Percentiles rank a stretch among this genome's conserved stretches.
phyloP scores from a whole-genome alignment of 1,284 basidiomycete genomes.

The Microstroma glucosiphilum region DNA sequence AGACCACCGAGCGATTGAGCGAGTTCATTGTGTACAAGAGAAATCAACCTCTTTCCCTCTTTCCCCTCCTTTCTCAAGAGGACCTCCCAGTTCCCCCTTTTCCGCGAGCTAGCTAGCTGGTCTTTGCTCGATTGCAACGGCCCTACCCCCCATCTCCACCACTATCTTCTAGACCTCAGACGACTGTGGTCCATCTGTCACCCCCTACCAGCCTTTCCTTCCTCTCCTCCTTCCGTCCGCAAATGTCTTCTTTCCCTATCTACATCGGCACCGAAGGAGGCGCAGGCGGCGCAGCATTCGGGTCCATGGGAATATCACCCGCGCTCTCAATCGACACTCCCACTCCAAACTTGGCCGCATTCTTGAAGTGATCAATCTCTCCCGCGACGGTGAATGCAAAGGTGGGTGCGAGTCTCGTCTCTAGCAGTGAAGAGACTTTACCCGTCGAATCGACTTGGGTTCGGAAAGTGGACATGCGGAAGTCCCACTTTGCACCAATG shows the following conservation, averaged over 20 bases:
- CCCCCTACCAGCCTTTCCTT: no score
- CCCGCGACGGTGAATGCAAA: conserved; percentile 91
- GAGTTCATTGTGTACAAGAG: no score
- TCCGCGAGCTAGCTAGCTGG: no score
- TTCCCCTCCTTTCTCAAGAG: no score
- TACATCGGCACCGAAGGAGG: conserved; percentile 48
- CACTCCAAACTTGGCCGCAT: conserved; percentile 83
- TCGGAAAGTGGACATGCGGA: conserved; percentile 69
- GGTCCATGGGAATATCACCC: conserved; percentile 37
- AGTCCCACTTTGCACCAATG: conserved; percentile 91
- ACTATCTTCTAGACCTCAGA: no score
- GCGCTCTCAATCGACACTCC: conserved; percentile 83
- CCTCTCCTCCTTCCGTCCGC: no score
- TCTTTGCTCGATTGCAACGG: no score
- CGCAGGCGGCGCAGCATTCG: conserved; percentile 38
- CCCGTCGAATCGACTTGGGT: conserved; percentile 44
- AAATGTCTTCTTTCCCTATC: not conserved
- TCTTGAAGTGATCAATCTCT: conserved; percentile 95
- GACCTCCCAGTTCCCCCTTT: no score
- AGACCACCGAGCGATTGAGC: no score
- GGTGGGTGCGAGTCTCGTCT: conserved; percentile 89
- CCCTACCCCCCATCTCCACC: no score
- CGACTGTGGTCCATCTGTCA: no score
- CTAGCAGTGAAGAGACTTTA: conserved; percentile 87
- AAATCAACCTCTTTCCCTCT: no score